Percentiles rank a stretch among this genome's conserved stretches.
phyloP scores from a whole-genome alignment of 208 protist species.

The Porcisia hertigi region DNA sequence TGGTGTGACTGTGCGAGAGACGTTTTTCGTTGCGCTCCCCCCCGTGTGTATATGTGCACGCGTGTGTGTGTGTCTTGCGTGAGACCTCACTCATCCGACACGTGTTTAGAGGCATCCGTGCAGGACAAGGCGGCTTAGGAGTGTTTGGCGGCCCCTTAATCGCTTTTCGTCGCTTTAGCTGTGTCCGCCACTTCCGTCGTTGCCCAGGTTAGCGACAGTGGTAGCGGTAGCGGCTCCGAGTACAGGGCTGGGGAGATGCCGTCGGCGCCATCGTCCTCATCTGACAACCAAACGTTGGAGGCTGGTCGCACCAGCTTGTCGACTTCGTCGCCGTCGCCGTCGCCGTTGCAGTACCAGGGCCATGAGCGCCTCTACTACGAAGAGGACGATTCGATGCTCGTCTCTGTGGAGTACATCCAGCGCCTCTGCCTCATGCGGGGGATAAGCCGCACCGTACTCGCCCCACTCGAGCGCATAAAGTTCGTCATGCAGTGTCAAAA shows the following conservation, averaged over 20 bases:
- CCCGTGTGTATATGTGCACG: not conserved
- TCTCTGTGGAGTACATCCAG: constrained; percentile 68
- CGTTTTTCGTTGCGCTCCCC: not conserved
- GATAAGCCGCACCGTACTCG: constrained; percentile 55
- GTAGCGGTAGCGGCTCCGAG: not conserved
- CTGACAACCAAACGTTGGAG: not conserved
- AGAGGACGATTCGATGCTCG: constrained; percentile 16
- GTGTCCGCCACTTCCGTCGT: constrained; percentile 4
- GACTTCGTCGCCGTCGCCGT: not conserved
- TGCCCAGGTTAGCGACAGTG: not conserved
- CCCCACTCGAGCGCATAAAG: constrained; percentile 86
- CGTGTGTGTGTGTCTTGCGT: not conserved
- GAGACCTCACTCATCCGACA: not conserved
- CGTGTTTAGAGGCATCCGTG: not conserved
- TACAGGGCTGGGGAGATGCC: not conserved
- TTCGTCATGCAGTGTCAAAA: constrained; percentile 79
- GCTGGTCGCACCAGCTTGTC: not conserved
- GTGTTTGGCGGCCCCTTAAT: not conserved
- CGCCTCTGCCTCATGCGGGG: constrained; percentile 50
- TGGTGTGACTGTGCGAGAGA: not conserved
- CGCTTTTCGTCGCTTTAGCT: not conserved
- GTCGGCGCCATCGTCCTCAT: not conserved
- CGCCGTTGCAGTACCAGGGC: not conserved
- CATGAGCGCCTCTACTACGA: not conserved
- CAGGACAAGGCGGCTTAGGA: not conserved